Percentiles rank a stretch among this genome's conserved stretches.
Evolutionary conservation across 345 rosid species (phyloP).

Genomic region (Draba incana): DNA sequence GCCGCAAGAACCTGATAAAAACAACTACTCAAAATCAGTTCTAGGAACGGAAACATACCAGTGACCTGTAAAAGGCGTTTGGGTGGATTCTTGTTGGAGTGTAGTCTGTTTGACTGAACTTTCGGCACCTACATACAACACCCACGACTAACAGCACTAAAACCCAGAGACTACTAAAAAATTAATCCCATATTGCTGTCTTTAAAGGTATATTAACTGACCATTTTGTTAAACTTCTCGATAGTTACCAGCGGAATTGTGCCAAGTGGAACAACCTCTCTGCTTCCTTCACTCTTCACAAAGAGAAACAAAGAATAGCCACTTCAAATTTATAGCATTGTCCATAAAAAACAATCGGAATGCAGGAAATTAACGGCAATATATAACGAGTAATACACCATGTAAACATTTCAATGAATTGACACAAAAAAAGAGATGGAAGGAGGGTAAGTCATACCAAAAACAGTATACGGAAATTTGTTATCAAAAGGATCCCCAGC

Average conservation of each 20-base stretch:
- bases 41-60: slow-evolving; percentile 54
- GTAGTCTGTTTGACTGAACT: slow-evolving; percentile 63
- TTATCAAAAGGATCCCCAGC: slow-evolving; percentile 83
- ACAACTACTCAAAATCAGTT: slow-evolving; percentile 1
- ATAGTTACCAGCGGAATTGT: slow-evolving; percentile 82
- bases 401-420: neutral
- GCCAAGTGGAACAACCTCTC: slow-evolving; percentile 73
- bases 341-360: slow-evolving; percentile 8
- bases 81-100: slow-evolving; percentile 63
- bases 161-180: slow-evolving; percentile 21
- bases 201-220: slow-evolving; percentile 44
- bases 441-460: slow-evolving; percentile 57
- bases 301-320: slow-evolving; percentile 32
- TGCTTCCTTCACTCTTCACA: slow-evolving; percentile 74
- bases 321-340: neutral
- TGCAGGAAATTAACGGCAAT: slow-evolving; percentile 12
- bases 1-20: neutral
- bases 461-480: slow-evolving; percentile 92
- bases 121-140: slow-evolving; percentile 62
- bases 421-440: slow-evolving; percentile 22
- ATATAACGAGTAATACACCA: slow-evolving; percentile 20
- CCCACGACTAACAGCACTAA: slow-evolving; percentile 6
- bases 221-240: slow-evolving; percentile 92
- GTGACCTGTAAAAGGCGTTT: slow-evolving; percentile 81
- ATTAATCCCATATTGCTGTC: slow-evolving; percentile 19